Base-by-base conservation (phyloP, 176 grass and related monocot genomes). In the Avena sativa region DNA sequence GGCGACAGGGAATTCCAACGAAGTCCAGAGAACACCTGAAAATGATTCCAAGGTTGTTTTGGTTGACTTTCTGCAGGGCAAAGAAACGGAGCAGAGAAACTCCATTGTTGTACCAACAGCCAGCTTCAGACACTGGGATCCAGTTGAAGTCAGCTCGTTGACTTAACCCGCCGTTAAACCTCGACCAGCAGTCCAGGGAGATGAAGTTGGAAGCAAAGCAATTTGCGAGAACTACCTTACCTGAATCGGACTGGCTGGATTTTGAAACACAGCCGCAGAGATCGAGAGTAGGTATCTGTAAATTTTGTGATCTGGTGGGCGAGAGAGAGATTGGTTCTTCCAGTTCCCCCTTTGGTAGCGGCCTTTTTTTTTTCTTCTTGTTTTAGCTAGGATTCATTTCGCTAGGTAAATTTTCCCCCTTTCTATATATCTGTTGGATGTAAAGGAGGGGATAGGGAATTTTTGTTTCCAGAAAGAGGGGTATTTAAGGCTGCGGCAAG, bases 401-500 rank as follows among this genome's bases (percentile, higher is more conserved):
- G 49, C 15, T 69, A 23, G 44, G 77, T 91, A 25, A 75, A 85
- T 26, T 76, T 87, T 38, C 28, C 26, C 87, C 74, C 82, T 68
- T 64, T 53, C 23, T 5, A 76, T 81, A 82, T 88, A 86, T 86
- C 71, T 52, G 62, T 86, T 61, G 47, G 76, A 92, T 92, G 76
- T 89, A 76, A 88, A 85, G 63, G 76, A 81, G 48, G 81, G 84
- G 78, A 84, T 69, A 71, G 63, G 51, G 84, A 68, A 52, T 81
- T 94, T 89, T 88, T 84, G 85, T 91, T 95, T 92, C 87, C 89
- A 88, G 87, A 81, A 91, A 87, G 88, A 89, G 91, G 91, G 83
- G 61, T 85, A 85, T 92, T 97, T 74, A 93, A 93, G 92, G 84
- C 78, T 90, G 84, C 75, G 46, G 60, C 74, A 36, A 65, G 85